These are phyloP conservation scores for Fusarium compactum DNA, from an alignment of 2,329 filamentous ascomycete genomes.

Conservation along the genomic window DNA sequence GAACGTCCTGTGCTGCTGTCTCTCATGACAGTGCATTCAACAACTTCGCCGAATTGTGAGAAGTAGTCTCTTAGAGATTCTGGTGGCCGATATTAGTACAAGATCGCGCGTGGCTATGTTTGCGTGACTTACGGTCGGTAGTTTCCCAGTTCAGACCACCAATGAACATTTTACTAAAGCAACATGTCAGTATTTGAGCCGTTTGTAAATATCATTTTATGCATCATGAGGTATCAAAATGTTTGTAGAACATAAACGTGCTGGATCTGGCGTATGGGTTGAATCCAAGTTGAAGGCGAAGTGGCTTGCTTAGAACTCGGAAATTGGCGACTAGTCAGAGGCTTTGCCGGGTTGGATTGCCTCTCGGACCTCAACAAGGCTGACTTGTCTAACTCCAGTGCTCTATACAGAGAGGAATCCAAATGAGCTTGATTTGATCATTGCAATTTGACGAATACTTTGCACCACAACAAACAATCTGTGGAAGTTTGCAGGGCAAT, in stretches of 20 bases:
- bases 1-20: constrained; percentile 94
- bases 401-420: not conserved
- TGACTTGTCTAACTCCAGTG: constrained; percentile 5
- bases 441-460: constrained; percentile 13
- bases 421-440: not conserved
- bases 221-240: constrained; percentile 14
- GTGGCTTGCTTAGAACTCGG: constrained; percentile 41
- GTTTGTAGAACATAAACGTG: constrained; percentile 14
- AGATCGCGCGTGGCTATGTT: not conserved
- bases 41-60: constrained; percentile 95
- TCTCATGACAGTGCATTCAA: constrained; percentile 99
- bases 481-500: constrained; percentile 22
- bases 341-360: constrained; percentile 3
- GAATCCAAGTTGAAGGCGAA: constrained; percentile 32
- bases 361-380: constrained; percentile 7
- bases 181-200: constrained; percentile 36
- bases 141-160: constrained; percentile 99
- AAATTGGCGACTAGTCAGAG: constrained; percentile 9
- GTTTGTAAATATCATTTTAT: constrained; percentile 4
- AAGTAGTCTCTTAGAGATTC: constrained; percentile 98
- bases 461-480: constrained; percentile 10
- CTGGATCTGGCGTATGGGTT: constrained; percentile 22
- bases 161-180: constrained; percentile 97
- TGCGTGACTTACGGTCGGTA: constrained; percentile 82
- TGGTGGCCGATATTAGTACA: constrained; percentile 54